Percentiles rank a stretch among this genome's conserved stretches.
Evolutionary conservation across 75 land plant genomes (phyloP).

Genomic region (Sequoiadendron giganteum): DNA sequence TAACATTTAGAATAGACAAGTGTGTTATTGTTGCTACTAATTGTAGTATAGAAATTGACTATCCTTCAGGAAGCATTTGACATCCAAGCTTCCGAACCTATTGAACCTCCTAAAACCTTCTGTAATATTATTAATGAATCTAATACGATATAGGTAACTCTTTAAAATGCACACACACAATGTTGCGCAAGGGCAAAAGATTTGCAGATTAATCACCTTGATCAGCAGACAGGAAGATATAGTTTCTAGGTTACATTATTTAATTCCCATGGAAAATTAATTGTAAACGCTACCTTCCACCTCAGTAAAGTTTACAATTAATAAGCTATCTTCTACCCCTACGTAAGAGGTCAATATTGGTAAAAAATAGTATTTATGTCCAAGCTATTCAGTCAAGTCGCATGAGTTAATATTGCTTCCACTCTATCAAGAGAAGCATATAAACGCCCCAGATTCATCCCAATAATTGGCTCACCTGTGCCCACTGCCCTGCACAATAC

Average conservation of each 20-base stretch:
- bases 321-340: background rate
- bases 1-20: background rate
- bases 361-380: background rate
- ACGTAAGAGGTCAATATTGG: background rate
- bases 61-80: background rate
- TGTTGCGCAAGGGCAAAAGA: background rate
- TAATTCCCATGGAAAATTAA: background rate
- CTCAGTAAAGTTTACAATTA: background rate
- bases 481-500: constrained; percentile 59
- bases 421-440: constrained; percentile 78
- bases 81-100: background rate
- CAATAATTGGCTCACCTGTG: constrained; percentile 62
- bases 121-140: background rate
- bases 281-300: background rate
- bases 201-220: background rate
- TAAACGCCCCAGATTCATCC: constrained; percentile 68
- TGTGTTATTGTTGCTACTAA: background rate
- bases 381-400: constrained; percentile 13
- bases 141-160: background rate
- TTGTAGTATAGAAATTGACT: background rate
- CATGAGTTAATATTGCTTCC: constrained; percentile 67
- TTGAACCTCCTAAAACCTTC: background rate
- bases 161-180: background rate
- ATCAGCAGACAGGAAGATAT: background rate
- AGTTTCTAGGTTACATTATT: background rate